Evolutionary conservation across 768 basidiomycete genomes (phyloP).

Genomic region (Leccinum variicolor): DNA sequence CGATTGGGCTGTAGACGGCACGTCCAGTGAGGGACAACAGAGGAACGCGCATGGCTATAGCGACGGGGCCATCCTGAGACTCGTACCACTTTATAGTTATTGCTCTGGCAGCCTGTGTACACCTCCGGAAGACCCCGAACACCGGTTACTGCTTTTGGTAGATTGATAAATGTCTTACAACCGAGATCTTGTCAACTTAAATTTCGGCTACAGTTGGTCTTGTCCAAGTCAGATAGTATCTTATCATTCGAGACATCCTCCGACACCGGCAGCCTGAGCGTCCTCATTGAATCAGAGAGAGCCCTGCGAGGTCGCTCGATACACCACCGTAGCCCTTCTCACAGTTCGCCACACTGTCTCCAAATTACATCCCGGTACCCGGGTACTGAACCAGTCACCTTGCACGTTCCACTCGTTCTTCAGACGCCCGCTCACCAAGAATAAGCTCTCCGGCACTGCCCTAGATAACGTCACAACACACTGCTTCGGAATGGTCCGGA

Average conservation of each 20-base stretch:
- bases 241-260: not conserved
- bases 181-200: not conserved
- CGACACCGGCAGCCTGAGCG: not conserved
- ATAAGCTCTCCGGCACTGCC: not conserved
- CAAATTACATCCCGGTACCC: not conserved
- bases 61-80: conserved; percentile 1
- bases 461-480: not conserved
- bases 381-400: not conserved
- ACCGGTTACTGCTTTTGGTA: conserved; percentile 14
- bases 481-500: conserved; percentile 2
- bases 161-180: not conserved
- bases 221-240: not conserved
- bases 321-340: not conserved
- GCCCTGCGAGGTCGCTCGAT: not conserved
- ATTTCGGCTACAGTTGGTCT: not conserved
- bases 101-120: not conserved
- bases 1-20: conserved; percentile 75
- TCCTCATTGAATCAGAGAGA: not conserved
- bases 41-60: conserved; percentile 49
- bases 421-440: not conserved
- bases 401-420: not conserved
- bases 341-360: not conserved
- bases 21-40: conserved; percentile 68
- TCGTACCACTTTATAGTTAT: conserved; percentile 23
- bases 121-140: conserved; percentile 20